Percentiles rank a stretch among this genome's conserved stretches.
These are phyloP conservation scores for Beauveria sp. DNA, from an alignment of 2,329 filamentous ascomycete genomes.

Conservation along the genomic window DNA sequence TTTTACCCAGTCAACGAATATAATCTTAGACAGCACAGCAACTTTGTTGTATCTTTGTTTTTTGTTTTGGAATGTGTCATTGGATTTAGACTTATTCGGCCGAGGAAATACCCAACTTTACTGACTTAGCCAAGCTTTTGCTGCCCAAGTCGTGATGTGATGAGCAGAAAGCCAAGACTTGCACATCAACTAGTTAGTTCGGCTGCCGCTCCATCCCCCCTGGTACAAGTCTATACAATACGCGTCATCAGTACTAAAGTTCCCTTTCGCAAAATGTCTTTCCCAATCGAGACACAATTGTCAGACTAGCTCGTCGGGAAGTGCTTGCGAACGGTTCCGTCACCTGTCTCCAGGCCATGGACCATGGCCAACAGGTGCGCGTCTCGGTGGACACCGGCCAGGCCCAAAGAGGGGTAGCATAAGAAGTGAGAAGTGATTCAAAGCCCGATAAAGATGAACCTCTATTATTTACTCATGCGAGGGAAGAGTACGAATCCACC, in stretches of 20 bases:
- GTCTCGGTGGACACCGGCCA: neutral
- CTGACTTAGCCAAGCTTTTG: neutral
- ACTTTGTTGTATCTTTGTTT: neutral
- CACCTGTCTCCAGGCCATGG: neutral
- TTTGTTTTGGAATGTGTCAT: neutral
- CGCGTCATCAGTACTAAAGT: slow-evolving; percentile 1
- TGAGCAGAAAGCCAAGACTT: neutral
- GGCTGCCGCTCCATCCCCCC: neutral
- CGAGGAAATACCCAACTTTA: slow-evolving; percentile 2
- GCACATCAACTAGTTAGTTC: neutral
- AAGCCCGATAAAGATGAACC: neutral
- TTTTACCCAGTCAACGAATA: neutral
- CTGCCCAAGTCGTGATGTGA: neutral
- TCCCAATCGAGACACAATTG: neutral
- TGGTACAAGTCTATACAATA: neutral
- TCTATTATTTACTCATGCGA: neutral
- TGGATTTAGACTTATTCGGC: neutral
- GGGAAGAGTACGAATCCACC: neutral
- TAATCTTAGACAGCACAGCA: neutral
- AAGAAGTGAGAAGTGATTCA: neutral
- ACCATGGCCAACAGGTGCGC: neutral
- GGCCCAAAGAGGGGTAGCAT: neutral
- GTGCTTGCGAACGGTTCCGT: neutral
- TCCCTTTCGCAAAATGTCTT: neutral
- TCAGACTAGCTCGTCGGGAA: neutral